These are phyloP conservation scores for Farysia itapuensis DNA, from an alignment of 1,284 basidiomycete genomes.

Conservation along the genomic window DNA sequence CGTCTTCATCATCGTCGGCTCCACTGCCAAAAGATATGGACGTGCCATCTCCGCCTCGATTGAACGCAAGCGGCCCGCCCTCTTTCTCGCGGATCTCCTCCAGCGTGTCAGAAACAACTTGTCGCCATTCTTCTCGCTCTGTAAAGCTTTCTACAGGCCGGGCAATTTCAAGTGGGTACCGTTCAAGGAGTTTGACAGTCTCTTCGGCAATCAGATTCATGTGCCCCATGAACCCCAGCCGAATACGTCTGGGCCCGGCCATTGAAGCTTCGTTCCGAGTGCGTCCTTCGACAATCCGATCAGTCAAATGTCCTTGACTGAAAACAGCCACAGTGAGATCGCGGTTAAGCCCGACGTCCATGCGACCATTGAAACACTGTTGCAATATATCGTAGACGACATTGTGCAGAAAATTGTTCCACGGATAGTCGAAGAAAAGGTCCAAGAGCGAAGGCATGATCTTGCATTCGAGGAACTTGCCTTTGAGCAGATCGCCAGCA, in stretches of 20 bases:
- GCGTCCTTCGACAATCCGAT: conserved; percentile 52
- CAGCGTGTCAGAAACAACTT: conserved; percentile 52
- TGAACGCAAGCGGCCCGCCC: conserved; percentile 54
- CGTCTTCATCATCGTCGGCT: conserved; percentile 24
- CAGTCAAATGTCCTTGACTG: conserved; percentile 45
- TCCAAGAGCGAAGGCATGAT: conserved; percentile 53
- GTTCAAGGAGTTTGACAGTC: conserved; percentile 78
- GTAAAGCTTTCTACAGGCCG: conserved; percentile 27
- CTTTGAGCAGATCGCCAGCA: conserved; percentile 54
- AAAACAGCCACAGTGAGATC: conserved; percentile 54
- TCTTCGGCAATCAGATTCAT: conserved; percentile 90
- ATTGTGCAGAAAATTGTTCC: conserved; percentile 98
- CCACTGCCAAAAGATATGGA: conserved; percentile 42
- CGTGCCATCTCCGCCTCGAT: conserved; percentile 39
- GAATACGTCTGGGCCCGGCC: conserved; percentile 45
- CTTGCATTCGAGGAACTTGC: conserved; percentile 51
- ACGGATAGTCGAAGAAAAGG: conserved; percentile 90
- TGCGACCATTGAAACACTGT: conserved; percentile 90
- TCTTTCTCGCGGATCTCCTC: conserved; percentile 54
- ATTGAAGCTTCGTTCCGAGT: conserved; percentile 49
- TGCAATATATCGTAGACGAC: conserved; percentile 95
- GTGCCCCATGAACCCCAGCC: conserved; percentile 89
- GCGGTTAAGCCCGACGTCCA: conserved; percentile 54
- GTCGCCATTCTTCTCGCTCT: conserved; percentile 51
- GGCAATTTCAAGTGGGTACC: conserved; percentile 68